Percentiles rank a stretch among this genome's conserved stretches.
phyloP scores from a whole-genome alignment of 176 grass and related monocot genomes.

The Alloteropsis semialata region DNA sequence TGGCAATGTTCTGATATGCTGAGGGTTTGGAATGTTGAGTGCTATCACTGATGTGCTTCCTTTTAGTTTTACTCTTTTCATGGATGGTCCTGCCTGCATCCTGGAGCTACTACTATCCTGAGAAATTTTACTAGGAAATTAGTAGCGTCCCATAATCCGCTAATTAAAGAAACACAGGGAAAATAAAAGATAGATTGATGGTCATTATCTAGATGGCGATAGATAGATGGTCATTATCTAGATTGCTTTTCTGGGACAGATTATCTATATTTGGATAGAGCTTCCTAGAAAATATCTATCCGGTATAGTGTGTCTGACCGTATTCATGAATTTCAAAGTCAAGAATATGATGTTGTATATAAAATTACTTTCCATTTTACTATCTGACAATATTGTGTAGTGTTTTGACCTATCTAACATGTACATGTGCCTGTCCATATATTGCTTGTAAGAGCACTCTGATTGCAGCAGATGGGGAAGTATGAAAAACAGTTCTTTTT shows the following conservation, averaged over 20 bases:
- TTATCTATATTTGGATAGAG: neutral
- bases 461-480: neutral
- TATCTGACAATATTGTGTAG: neutral
- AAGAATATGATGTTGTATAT: neutral
- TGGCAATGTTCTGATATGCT: conserved; percentile 21
- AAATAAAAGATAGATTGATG: neutral
- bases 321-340: neutral
- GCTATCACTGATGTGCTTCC: conserved; percentile 9
- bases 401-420: neutral
- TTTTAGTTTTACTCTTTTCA: conserved; percentile 9
- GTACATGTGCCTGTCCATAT: neutral
- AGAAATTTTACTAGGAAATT: conserved; percentile 29
- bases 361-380: conserved; percentile 9
- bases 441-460: neutral
- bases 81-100: conserved; percentile 23
- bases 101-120: conserved; percentile 27
- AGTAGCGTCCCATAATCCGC: neutral
- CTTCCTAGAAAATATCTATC: neutral
- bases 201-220: neutral
- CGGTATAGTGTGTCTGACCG: neutral
- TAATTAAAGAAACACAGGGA: neutral
- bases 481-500: neutral
- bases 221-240: neutral
- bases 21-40: conserved; percentile 23
- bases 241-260: neutral